A percentile compares a stretch with the other conserved stretches of the same genome.
Conservation (phyloP, 1,139 yeast species). For the Kluyveromyces marxianus region DNA sequence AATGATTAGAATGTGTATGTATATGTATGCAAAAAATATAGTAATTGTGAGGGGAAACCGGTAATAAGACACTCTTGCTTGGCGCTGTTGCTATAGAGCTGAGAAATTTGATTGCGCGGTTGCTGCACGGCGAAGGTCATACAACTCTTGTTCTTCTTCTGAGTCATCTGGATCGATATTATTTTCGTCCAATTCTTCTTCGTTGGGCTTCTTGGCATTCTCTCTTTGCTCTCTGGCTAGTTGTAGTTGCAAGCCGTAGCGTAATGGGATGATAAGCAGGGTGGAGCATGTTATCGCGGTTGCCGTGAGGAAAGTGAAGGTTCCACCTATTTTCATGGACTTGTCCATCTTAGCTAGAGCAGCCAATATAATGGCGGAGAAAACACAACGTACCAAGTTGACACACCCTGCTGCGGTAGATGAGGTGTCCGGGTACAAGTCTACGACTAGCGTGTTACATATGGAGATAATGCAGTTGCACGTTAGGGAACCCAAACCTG, state of each 20-base stretch:
- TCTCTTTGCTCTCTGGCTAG: conserved; percentile 12
- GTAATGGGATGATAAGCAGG: conserved; percentile 21
- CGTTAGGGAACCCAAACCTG: conserved; percentile 47
- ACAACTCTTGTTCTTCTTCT: background rate
- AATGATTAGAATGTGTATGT: too few species aligned
- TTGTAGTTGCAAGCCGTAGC: conserved; percentile 23
- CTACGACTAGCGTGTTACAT: conserved; percentile 51
- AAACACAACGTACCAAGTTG: conserved; percentile 50
- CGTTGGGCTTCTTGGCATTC: conserved; percentile 7
- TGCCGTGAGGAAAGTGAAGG: conserved; percentile 50
- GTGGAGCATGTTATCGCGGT: conserved; percentile 23
- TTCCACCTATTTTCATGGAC: conserved; percentile 50
- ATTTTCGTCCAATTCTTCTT: conserved; percentile 1
- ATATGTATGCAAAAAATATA: too few species aligned
- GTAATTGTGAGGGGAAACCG: too few species aligned
- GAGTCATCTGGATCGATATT: conserved; percentile 2
- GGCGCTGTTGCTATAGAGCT: background rate
- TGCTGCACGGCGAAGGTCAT: conserved; percentile 1
- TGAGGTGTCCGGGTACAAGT: conserved; percentile 47
- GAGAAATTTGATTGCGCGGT: conserved; percentile 1
- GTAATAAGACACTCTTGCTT: too few species aligned
- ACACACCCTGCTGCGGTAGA: conserved; percentile 54
- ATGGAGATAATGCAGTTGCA: conserved; percentile 45
- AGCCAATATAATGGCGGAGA: conserved; percentile 55
- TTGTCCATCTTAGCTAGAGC: conserved; percentile 48